Percentiles rank a stretch among this genome's conserved stretches.
Conservation (phyloP, 176 grass and related monocot species). For the Coix lacrymajobi region DNA sequence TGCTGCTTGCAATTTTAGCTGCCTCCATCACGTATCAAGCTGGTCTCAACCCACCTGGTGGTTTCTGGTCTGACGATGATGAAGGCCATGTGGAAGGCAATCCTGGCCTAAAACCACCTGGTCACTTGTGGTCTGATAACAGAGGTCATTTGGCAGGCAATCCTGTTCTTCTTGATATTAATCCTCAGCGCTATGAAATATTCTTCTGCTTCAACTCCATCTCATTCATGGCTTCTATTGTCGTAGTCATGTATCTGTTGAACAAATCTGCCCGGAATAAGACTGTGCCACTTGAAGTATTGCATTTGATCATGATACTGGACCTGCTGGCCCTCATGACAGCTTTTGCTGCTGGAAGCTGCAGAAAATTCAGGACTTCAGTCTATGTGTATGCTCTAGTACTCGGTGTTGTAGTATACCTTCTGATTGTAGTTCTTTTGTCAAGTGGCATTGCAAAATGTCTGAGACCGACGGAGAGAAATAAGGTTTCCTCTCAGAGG, state of each 20-base stretch:
- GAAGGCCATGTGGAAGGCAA: background rate
- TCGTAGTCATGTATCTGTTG: constrained; percentile 21
- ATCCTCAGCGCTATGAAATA: background rate
- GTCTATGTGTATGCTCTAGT: constrained; percentile 29
- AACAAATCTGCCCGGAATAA: constrained; percentile 4
- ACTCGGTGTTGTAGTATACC: background rate
- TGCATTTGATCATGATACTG: constrained; percentile 22
- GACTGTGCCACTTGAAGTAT: background rate
- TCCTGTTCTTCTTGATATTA: constrained; percentile 9
- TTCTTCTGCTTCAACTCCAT: constrained; percentile 36
- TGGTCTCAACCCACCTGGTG: constrained; percentile 44
- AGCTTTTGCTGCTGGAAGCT: constrained; percentile 46
- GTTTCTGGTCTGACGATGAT: constrained; percentile 21
- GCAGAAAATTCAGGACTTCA: constrained; percentile 28
- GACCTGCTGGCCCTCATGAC: constrained; percentile 42
- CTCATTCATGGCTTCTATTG: constrained; percentile 33
- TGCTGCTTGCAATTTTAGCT: constrained; percentile 50
- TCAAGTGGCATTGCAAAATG: background rate
- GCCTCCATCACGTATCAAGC: constrained; percentile 44
- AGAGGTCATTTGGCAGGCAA: constrained; percentile 9
- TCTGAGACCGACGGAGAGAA: background rate
- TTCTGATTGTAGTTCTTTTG: background rate
- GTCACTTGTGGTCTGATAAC: background rate
- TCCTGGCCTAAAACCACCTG: background rate
- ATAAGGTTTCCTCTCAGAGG: background rate